Percentiles rank a stretch among this genome's conserved stretches.
Evolutionary conservation across 495 filamentous ascomycete species (phyloP).

Genomic region (Platismatia glauca): DNA sequence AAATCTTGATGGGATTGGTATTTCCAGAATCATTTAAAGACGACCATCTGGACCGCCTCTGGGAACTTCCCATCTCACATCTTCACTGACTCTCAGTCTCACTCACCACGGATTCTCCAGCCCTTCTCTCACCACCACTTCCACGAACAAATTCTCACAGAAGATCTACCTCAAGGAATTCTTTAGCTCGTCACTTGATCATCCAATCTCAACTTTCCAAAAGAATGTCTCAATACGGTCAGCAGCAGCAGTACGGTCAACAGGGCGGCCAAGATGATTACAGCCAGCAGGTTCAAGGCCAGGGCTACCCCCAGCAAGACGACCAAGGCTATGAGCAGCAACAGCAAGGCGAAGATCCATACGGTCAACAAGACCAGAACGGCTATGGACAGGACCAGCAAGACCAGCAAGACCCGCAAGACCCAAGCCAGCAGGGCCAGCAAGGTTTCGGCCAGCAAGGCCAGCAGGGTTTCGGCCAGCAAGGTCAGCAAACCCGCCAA

Average conservation of each 20-base stretch:
- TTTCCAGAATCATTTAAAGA: constrained; percentile 5
- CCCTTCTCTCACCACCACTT: constrained; percentile 9
- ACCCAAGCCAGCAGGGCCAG: background rate
- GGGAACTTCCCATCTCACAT: background rate
- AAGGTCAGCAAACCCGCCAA: background rate
- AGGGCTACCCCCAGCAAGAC: background rate
- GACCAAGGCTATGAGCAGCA: background rate
- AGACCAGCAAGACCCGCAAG: background rate
- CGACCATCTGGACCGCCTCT: background rate
- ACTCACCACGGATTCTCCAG: constrained; percentile 16
- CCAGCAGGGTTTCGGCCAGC: background rate
- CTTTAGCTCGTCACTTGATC: constrained; percentile 13
- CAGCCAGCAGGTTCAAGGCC: background rate
- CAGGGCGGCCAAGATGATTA: background rate
- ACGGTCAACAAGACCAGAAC: constrained; percentile 10
- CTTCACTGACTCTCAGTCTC: background rate
- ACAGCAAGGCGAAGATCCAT: constrained; percentile 8
- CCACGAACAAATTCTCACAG: constrained; percentile 10
- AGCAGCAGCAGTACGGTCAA: constrained; percentile 9
- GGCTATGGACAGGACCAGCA: constrained; percentile 10
- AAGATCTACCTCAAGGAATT: constrained; percentile 17
- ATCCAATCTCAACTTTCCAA: constrained; percentile 18
- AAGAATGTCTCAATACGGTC: constrained; percentile 22
- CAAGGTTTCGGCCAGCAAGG: background rate
- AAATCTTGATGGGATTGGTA: background rate